Evolutionary conservation across 176 grass and related monocot genomes (phyloP).

Genomic region (Bonia amplexicaulis): DNA sequence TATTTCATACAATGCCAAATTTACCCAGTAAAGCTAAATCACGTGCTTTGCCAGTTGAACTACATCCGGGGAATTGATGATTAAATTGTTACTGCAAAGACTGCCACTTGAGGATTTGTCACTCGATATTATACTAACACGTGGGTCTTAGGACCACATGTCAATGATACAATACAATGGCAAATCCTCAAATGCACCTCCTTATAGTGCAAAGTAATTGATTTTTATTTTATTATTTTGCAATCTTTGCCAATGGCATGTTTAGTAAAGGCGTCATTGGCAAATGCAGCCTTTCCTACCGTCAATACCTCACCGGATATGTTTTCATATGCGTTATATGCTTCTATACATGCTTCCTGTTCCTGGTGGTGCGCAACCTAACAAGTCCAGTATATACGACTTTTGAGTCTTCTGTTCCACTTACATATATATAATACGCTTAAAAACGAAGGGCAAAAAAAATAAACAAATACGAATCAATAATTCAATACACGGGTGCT

Average conservation of each 20-base stretch:
- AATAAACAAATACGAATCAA: neutral
- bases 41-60: neutral
- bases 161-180: too few species aligned
- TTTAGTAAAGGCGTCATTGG: neutral
- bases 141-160: too few species aligned
- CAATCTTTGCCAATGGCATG: neutral
- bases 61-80: too few species aligned
- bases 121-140: too few species aligned
- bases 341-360: neutral
- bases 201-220: too few species aligned
- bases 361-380: neutral
- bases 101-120: too few species aligned
- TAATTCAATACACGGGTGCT: neutral
- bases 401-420: neutral
- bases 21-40: too few species aligned
- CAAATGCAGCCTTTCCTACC: neutral
- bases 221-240: neutral
- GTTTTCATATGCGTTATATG: neutral
- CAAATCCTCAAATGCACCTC: too few species aligned
- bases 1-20: too few species aligned
- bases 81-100: too few species aligned
- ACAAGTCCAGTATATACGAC: neutral
- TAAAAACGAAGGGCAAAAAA: neutral
- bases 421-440: neutral
- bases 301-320: neutral